Evolutionary conservation across 805 yeast species (phyloP).

Genomic region (Kodamaea nitidulidarum): DNA sequence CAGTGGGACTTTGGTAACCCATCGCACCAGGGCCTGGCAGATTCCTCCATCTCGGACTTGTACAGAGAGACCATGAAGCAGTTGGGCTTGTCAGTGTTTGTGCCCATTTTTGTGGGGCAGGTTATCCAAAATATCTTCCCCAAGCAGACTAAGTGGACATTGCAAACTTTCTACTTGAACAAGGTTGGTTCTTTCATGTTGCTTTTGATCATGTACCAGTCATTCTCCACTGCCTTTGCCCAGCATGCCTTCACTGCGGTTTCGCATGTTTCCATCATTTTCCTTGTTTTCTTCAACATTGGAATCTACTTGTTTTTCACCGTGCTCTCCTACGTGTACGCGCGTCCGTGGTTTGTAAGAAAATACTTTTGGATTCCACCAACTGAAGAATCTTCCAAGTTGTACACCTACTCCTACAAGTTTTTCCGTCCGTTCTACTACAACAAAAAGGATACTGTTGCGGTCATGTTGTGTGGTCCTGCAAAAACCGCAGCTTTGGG

Average conservation of each 20-base stretch:
- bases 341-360: constrained; percentile 56
- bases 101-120: constrained; percentile 88
- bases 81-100: constrained; percentile 75
- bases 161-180: constrained; percentile 53
- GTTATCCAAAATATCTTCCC: constrained; percentile 69
- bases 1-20: constrained; percentile 81
- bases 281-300: constrained; percentile 77
- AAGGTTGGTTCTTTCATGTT: constrained; percentile 81
- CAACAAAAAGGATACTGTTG: constrained; percentile 65
- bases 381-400: constrained; percentile 35
- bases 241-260: constrained; percentile 74
- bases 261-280: constrained; percentile 62
- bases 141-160: constrained; percentile 55
- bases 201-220: constrained; percentile 68
- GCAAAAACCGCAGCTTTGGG: constrained; percentile 94
- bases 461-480: constrained; percentile 84
- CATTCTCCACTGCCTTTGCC: constrained; percentile 83
- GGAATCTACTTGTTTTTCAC: constrained; percentile 81
- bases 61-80: constrained; percentile 83
- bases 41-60: constrained; percentile 47
- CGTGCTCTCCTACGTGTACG: constrained; percentile 49
- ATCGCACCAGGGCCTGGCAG: constrained; percentile 43
- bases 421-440: constrained; percentile 64
- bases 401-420: constrained; percentile 44
- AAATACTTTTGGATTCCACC: constrained; percentile 46